These are phyloP conservation scores for Lumnitzera littorea DNA, from an alignment of 345 rosid genomes.

Conservation along the genomic window DNA sequence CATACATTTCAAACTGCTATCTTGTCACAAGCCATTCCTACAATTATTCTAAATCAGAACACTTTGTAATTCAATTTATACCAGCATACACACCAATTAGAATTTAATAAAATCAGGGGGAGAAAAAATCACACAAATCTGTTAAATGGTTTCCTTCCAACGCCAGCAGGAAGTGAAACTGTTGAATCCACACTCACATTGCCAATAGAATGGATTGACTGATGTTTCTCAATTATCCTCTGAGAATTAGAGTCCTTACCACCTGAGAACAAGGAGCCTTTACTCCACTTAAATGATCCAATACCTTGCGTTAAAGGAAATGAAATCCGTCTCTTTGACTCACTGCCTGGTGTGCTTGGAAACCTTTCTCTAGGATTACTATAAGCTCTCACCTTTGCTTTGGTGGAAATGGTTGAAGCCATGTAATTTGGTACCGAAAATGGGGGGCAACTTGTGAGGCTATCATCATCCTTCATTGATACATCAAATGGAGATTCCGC, in stretches of 20 bases:
- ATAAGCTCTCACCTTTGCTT: constrained; percentile 69
- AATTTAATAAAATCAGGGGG: no score
- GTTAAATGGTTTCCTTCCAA: constrained; percentile 85
- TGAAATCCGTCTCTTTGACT: constrained; percentile 59
- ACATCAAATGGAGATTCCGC: constrained; percentile 46
- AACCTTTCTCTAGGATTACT: constrained; percentile 67
- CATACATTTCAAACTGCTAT: no score
- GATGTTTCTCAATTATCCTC: constrained; percentile 19
- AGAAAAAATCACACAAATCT: constrained; percentile 71
- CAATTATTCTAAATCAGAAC: no score
- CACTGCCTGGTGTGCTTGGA: constrained; percentile 56
- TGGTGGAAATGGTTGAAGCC: constrained; percentile 74
- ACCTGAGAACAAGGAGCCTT: constrained; percentile 20
- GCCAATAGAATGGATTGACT: constrained; percentile 14
- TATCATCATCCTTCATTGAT: constrained; percentile 83
- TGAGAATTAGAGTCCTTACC: constrained; percentile 45
- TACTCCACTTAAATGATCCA: constrained; percentile 79
- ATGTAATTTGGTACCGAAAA: constrained; percentile 86
- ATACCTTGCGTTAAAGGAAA: constrained; percentile 66
- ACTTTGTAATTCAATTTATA: no score
- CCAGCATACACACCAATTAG: no score
- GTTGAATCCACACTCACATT: constrained; percentile 74
- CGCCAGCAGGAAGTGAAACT: constrained; percentile 68
- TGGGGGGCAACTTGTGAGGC: constrained; percentile 88
- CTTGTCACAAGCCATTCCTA: no score